Percentiles rank a stretch among this genome's conserved stretches.
Evolutionary conservation across 805 yeast genomes (phyloP).

Genomic region (Grigorovia humatica): DNA sequence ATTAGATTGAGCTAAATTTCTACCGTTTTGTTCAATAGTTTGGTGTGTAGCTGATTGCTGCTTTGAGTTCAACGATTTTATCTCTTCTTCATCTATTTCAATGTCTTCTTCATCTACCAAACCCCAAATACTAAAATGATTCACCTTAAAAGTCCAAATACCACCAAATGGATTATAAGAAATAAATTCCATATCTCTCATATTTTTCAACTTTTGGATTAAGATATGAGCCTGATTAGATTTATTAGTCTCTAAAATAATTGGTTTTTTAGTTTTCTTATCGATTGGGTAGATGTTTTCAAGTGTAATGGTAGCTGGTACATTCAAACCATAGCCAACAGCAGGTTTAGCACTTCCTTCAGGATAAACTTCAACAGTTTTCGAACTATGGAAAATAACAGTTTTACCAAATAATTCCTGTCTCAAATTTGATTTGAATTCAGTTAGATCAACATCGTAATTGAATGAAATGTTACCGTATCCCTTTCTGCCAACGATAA

Average conservation of each 20-base stretch:
- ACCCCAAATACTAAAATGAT: conserved; percentile 95
- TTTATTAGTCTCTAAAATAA: conserved; percentile 22
- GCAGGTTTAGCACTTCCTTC: conserved; percentile 44
- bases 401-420: conserved; percentile 32
- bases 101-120: conserved; percentile 56
- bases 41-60: neutral
- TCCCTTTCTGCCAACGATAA: conserved; percentile 58
- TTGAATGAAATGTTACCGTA: conserved; percentile 59
- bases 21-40: conserved; percentile 1
- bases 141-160: conserved; percentile 70
- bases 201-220: conserved; percentile 40
- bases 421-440: conserved; percentile 33
- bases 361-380: conserved; percentile 54
- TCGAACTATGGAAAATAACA: conserved; percentile 37
- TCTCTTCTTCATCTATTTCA: conserved; percentile 41
- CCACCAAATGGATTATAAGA: conserved; percentile 70
- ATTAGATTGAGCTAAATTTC: conserved; percentile 10
- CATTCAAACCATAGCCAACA: conserved; percentile 59
- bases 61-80: conserved; percentile 6
- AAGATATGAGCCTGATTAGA: conserved; percentile 37
- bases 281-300: conserved; percentile 48
- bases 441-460: conserved; percentile 58
- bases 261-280: conserved; percentile 20
- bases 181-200: conserved; percentile 66
- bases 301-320: conserved; percentile 63